Conservation (phyloP, 2,329 filamentous ascomycete species). For the Decorospora gaudefroyi region DNA sequence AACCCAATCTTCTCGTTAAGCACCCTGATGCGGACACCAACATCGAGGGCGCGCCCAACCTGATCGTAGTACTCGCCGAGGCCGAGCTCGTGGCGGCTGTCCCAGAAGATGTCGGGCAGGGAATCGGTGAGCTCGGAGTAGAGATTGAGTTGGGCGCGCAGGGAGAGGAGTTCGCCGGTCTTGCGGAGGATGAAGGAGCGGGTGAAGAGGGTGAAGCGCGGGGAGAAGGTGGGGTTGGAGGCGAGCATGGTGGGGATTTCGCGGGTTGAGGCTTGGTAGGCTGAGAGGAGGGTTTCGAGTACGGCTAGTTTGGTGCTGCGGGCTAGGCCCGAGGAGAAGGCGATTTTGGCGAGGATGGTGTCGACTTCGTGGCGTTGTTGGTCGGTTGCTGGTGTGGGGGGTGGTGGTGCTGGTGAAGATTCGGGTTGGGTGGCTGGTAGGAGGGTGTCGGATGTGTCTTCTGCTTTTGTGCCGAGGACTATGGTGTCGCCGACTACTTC, state of each 20-base stretch:
- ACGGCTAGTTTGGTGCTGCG: constrained; percentile 92
- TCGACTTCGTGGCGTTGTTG: constrained; percentile 53
- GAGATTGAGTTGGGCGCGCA: constrained; percentile 91
- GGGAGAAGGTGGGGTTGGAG: constrained; percentile 58
- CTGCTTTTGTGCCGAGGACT: constrained; percentile 74
- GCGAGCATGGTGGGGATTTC: constrained; percentile 79
- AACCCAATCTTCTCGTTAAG: constrained; percentile 98
- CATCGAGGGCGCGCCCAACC: constrained; percentile 86
- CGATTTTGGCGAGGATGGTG: constrained; percentile 85
- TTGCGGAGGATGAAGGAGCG: constrained; percentile 85
- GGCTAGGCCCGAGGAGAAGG: constrained; percentile 92
- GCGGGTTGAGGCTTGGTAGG: constrained; percentile 86
- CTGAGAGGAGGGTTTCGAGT: constrained; percentile 77
- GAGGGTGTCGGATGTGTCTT: constrained; percentile 21
- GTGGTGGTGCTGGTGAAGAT: no score
- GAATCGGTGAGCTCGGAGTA: constrained; percentile 97
- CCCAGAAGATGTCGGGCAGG: constrained; percentile 96
- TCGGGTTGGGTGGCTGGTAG: constrained; percentile 26
- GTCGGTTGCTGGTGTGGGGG: no score
- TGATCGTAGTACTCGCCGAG: constrained; percentile 95
- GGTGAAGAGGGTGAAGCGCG: constrained; percentile 54
- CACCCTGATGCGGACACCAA: constrained; percentile 85
- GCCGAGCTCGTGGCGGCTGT: constrained; percentile 82
- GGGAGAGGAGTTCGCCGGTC: constrained; percentile 86
- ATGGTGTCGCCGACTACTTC: constrained; percentile 86